A percentile compares a stretch with the other conserved stretches of the same genome.
Conservation (phyloP, 2,329 filamentous ascomycete genomes). For the Cercospora janseana region DNA sequence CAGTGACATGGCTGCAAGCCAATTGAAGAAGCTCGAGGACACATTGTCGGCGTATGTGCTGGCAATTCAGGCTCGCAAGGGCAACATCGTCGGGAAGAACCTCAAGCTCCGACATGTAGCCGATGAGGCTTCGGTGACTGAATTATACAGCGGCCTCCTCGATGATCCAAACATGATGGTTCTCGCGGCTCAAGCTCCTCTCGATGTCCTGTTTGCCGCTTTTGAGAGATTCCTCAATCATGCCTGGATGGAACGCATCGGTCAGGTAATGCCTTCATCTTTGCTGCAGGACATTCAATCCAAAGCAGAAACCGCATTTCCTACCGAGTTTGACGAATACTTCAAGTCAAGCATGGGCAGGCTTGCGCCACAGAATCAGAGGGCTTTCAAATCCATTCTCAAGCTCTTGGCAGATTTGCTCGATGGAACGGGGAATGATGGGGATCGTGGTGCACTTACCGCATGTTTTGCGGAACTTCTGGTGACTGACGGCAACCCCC, state of each 20-base stretch:
- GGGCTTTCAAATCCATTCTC: constrained; percentile 79
- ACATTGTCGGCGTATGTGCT: constrained; percentile 81
- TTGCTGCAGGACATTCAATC: constrained; percentile 73
- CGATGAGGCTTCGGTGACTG: constrained; percentile 79
- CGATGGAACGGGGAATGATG: constrained; percentile 86
- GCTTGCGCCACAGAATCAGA: constrained; percentile 59
- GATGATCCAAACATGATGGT: constrained; percentile 80
- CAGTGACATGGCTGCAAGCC: constrained; percentile 47
- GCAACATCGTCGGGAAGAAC: constrained; percentile 76
- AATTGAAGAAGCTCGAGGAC: constrained; percentile 73
- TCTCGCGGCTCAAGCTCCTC: constrained; percentile 68
- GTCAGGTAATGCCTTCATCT: constrained; percentile 72
- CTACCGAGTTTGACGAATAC: constrained; percentile 66
- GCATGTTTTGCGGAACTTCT: constrained; percentile 85
- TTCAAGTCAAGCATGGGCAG: constrained; percentile 55
- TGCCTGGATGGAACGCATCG: constrained; percentile 86
- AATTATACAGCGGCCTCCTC: constrained; percentile 83
- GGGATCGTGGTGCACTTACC: constrained; percentile 83
- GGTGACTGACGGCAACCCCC: constrained; percentile 71
- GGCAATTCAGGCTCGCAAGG: constrained; percentile 78
- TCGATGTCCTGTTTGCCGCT: constrained; percentile 83
- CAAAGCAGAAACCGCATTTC: constrained; percentile 60
- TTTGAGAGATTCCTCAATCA: constrained; percentile 91
- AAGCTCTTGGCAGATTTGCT: constrained; percentile 83
- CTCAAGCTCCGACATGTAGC: constrained; percentile 67